Percentiles rank a stretch among this genome's conserved stretches.
Conservation (phyloP, 371 early-diverging fungal genomes). For the Gilbertella persicaria region DNA sequence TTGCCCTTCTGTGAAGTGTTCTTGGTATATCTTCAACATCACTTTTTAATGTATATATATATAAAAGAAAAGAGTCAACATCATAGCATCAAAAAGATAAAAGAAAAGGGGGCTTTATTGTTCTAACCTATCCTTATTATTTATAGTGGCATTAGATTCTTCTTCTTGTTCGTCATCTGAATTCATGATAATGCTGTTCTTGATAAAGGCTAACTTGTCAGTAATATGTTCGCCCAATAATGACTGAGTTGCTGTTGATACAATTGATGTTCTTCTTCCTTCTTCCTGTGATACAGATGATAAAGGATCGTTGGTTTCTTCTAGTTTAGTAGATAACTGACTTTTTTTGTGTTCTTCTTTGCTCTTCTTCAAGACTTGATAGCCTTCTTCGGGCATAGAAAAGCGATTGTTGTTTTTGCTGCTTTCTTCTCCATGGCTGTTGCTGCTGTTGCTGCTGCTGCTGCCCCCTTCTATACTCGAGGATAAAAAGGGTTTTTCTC, state of each 20-base stretch:
- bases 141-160: constrained; percentile 4
- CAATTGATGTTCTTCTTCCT: constrained; percentile 20
- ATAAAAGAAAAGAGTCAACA: too few relatives aligned
- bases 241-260: constrained; percentile 33
- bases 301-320: constrained; percentile 12
- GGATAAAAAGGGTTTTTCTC: constrained; percentile 10
- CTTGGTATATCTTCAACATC: neutral
- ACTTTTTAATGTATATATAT: neutral
- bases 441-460: constrained; percentile 1
- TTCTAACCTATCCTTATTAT: too few relatives aligned
- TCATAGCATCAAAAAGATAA: too few relatives aligned
- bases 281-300: neutral
- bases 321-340: constrained; percentile 50
- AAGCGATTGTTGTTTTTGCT: constrained; percentile 5
- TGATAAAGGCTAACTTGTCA: constrained; percentile 46
- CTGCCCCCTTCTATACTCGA: neutral
- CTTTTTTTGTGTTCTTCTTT: constrained; percentile 54
- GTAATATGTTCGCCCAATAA: constrained; percentile 45
- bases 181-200: constrained; percentile 50
- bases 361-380: constrained; percentile 3
- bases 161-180: constrained; percentile 38
- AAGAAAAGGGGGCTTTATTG: too few relatives aligned
- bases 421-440: neutral
- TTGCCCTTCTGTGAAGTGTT: constrained; percentile 17
- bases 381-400: constrained; percentile 14